These are phyloP conservation scores for Nemania abortiva DNA, from an alignment of 2,329 filamentous ascomycete species.

Conservation along the genomic window DNA sequence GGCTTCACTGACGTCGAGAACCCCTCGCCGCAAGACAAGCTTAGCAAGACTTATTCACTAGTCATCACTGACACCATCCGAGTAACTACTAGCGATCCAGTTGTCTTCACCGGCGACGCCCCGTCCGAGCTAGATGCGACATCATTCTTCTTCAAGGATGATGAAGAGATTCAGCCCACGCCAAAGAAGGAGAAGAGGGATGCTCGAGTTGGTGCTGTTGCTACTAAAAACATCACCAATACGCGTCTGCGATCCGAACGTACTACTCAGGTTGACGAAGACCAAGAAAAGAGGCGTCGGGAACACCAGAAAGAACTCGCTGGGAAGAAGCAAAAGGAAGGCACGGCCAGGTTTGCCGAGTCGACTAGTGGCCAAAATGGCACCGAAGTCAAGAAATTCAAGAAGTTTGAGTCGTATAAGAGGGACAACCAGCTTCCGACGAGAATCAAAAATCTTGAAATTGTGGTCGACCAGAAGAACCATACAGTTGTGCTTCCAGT, in stretches of 20 bases:
- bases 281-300: slow-evolving; percentile 85
- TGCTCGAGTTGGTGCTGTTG: slow-evolving; percentile 83
- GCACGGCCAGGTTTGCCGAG: slow-evolving; percentile 85
- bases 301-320: slow-evolving; percentile 93
- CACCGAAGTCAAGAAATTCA: slow-evolving; percentile 97
- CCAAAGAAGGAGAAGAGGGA: slow-evolving; percentile 94
- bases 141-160: slow-evolving; percentile 98
- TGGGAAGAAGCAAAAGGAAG: slow-evolving; percentile 88
- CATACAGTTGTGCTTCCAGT: slow-evolving; percentile 92
- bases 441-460: slow-evolving; percentile 85
- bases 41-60: slow-evolving; percentile 88
- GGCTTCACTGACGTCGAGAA: slow-evolving; percentile 93
- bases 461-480: slow-evolving; percentile 92
- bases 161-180: slow-evolving; percentile 85
- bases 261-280: slow-evolving; percentile 87
- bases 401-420: slow-evolving; percentile 99
- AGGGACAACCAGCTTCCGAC: slow-evolving; percentile 92
- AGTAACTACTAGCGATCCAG: slow-evolving; percentile 80
- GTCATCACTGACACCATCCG: slow-evolving; percentile 94
- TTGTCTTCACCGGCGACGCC: slow-evolving; percentile 94
- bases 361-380: slow-evolving; percentile 88
- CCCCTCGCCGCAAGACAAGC: slow-evolving; percentile 86
- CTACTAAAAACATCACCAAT: slow-evolving; percentile 94
- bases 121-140: slow-evolving; percentile 92
- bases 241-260: slow-evolving; percentile 92